These are phyloP conservation scores for Botryotinia narcissicola DNA, from an alignment of 2,329 filamentous ascomycete species.

Conservation along the genomic window DNA sequence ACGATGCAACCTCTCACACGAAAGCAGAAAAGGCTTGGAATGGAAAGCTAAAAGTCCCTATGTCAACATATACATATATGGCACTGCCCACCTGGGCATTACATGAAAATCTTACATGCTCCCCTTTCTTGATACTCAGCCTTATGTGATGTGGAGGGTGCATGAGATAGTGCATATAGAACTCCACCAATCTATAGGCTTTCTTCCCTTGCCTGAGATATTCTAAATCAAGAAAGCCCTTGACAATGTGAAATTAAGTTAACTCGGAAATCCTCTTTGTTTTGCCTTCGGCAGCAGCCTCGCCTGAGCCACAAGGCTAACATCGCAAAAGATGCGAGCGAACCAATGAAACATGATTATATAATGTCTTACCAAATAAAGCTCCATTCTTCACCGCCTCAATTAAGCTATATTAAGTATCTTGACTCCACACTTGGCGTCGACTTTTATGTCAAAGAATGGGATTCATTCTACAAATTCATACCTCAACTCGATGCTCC, in stretches of 20 bases:
- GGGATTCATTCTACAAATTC: background rate
- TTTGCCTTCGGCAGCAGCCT: background rate
- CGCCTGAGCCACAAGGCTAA: constrained; percentile 9
- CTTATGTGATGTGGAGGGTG: background rate
- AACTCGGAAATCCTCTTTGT: background rate
- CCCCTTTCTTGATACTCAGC: background rate
- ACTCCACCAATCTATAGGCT: background rate
- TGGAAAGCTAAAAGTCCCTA: background rate
- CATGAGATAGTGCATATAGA: background rate
- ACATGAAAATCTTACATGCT: background rate
- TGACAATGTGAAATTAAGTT: background rate
- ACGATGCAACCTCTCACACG: background rate
- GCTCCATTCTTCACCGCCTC: background rate
- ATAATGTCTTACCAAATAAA: background rate
- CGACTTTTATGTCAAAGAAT: constrained; percentile 2
- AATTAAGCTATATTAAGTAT: background rate
- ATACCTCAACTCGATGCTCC: background rate
- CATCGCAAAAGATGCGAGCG: background rate
- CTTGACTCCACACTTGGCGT: background rate
- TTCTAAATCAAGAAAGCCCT: background rate
- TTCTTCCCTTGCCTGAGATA: background rate
- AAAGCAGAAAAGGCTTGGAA: background rate
- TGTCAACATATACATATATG: background rate
- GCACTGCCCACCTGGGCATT: background rate
- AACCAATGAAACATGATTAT: background rate